These are phyloP conservation scores for Selenicereus undatus DNA, from an alignment of 148 eudicot genomes.

Conservation along the genomic window DNA sequence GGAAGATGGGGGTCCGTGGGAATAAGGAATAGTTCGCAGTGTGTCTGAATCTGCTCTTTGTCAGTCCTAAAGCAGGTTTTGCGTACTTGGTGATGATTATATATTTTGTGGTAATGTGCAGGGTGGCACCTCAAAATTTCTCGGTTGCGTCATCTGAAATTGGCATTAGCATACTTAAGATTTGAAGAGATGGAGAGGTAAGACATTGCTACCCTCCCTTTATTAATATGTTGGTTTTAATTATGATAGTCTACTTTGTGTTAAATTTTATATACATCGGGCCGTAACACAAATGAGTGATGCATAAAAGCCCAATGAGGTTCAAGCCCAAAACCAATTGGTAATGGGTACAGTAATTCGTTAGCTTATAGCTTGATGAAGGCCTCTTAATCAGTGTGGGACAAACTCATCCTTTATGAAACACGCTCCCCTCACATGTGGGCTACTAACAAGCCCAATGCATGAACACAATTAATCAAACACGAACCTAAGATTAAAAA, in stretches of 20 bases:
- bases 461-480: no score
- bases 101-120: conserved; percentile 31
- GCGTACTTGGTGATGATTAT: conserved; percentile 2
- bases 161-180: conserved; percentile 74
- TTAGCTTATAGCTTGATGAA: no score
- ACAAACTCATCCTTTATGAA: no score
- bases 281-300: no score
- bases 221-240: not conserved
- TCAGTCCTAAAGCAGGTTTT: not conserved
- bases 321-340: no score
- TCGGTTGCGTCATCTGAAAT: conserved; percentile 78
- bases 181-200: conserved; percentile 88
- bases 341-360: no score
- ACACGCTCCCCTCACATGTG: no score
- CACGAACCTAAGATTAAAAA: no score
- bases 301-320: no score
- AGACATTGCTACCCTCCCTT: conserved; percentile 30
- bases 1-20: not conserved
- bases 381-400: no score
- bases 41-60: not conserved
- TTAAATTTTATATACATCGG: no score
- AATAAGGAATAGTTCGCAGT: not conserved
- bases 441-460: no score
- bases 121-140: conserved; percentile 79
- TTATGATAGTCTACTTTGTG: not conserved